Base-by-base conservation (phyloP, 163 green algal species). In the Chlorella variabilis region DNA sequence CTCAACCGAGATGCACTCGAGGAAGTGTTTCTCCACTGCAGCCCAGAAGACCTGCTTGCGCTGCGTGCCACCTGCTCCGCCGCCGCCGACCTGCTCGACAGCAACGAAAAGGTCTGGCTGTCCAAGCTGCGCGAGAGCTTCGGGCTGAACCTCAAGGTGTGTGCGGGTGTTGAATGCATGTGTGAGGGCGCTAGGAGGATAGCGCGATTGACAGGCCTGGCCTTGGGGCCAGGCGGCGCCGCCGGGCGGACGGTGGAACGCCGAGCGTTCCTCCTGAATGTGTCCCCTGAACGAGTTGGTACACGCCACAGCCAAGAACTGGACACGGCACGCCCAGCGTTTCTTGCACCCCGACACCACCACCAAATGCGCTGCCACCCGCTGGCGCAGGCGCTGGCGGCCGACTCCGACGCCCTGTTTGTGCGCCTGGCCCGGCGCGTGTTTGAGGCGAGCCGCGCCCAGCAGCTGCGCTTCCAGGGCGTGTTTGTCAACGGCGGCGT, bases 51-150 rank as follows among this genome's bases (percentile, higher is more conserved):
- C 36, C 42, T 85, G 48, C 61, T 81, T 71, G 34, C 34, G 25
- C 59, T 85, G 62, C 71, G 61, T 20, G 23, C 45, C 39, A 81
- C 80, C 5, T 85, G 80, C 67, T n/a, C 5, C 27, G 21, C 23
- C 31, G 21, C 76, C 25, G 15, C 18, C 34, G 33, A 67, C 7
- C 29, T 85, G 62, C 41, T 85, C 25, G 61, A 31, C 0, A 33
- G 4, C 62, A 82, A 62, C 58, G 56, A 85, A n/a, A 77, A 63
- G 51, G 61, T 82, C 5, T 81, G 71, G 80, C n/a, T 85, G 59
- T 31, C 41, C 17, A 74, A 74, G 66, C 63, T 85, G 48, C 33
- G 48, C 0, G 49, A 67, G 23, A 71, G 65, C 29, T 85, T 67
- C 45, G 62, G 63, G 4, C 36, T 85, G 29, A 23, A 49, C 20